These are phyloP conservation scores for Suillus placidus DNA, from an alignment of 768 basidiomycete species.

Conservation along the genomic window DNA sequence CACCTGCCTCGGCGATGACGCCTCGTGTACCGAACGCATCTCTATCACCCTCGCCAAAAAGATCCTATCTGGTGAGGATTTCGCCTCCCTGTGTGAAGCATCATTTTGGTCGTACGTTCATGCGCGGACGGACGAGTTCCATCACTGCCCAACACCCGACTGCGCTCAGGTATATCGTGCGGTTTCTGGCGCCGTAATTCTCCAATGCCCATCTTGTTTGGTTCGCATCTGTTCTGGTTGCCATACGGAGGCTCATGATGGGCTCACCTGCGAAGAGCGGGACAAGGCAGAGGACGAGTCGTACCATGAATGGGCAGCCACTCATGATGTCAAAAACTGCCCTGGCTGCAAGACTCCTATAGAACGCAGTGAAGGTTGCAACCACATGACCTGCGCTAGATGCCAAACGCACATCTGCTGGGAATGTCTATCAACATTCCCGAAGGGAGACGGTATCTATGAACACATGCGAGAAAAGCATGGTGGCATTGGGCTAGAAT, in stretches of 20 bases:
- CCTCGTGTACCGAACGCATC: conserved; percentile 57
- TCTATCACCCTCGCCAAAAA: conserved; percentile 53
- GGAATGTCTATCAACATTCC: conserved; percentile 76
- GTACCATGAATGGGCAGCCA: conserved; percentile 65
- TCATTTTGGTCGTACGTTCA: conserved; percentile 67
- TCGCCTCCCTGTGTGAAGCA: conserved; percentile 57
- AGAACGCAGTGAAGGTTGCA: conserved; percentile 75
- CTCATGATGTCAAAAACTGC: conserved; percentile 72
- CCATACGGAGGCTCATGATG: conserved; percentile 63
- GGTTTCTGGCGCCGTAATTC: conserved; percentile 47
- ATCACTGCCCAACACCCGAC: conserved; percentile 79
- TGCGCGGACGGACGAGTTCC: conserved; percentile 60
- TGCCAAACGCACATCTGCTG: conserved; percentile 83
- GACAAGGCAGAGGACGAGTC: conserved; percentile 53
- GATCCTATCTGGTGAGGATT: conserved; percentile 53
- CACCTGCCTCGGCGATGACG: conserved; percentile 69
- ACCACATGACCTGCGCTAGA: conserved; percentile 78
- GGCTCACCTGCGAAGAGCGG: conserved; percentile 62
- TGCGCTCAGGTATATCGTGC: conserved; percentile 74
- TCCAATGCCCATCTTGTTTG: conserved; percentile 76
- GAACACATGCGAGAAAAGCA: conserved; percentile 72
- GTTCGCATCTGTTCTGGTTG: conserved; percentile 70
- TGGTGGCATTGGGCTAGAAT: conserved; percentile 57
- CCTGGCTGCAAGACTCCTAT: conserved; percentile 73
- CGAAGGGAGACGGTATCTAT: conserved; percentile 70